Conservation (phyloP, 192 early-diverging fungal species). For the Backusella circina region DNA sequence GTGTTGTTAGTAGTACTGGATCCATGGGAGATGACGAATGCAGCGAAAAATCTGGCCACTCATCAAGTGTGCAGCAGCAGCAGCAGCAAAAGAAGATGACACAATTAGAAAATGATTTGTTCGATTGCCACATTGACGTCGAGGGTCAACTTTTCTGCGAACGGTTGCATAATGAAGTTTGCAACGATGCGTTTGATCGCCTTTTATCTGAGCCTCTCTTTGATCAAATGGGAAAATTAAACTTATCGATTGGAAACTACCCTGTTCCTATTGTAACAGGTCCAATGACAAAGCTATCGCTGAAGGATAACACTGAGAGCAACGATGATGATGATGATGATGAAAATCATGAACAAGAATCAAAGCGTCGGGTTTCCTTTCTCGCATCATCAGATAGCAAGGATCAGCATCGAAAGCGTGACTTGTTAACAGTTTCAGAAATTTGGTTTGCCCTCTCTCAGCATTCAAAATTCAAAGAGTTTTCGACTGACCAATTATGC, state of each 20-base stretch:
- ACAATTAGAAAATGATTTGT: background rate
- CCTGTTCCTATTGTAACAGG: background rate
- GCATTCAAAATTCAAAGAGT: background rate
- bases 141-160: background rate
- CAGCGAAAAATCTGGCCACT: background rate
- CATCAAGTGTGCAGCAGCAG: background rate
- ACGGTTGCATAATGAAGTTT: background rate
- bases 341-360: background rate
- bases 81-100: background rate
- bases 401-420: background rate
- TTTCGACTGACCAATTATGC: constrained; percentile 7
- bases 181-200: background rate
- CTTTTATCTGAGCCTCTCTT: constrained; percentile 9
- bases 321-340: background rate
- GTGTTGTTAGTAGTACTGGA: background rate
- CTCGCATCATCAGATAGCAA: background rate
- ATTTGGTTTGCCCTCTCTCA: constrained; percentile 17
- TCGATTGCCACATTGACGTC: constrained; percentile 7
- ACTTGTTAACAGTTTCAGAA: constrained; percentile 3
- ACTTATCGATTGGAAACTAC: background rate
- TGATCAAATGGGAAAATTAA: constrained; percentile 5
- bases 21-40: background rate
- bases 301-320: background rate
- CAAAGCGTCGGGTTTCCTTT: background rate
- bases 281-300: background rate